A percentile compares a stretch with the other conserved stretches of the same genome.
Evolutionary conservation across 345 rosid species (phyloP).

Genomic region (Trapa incisa): DNA sequence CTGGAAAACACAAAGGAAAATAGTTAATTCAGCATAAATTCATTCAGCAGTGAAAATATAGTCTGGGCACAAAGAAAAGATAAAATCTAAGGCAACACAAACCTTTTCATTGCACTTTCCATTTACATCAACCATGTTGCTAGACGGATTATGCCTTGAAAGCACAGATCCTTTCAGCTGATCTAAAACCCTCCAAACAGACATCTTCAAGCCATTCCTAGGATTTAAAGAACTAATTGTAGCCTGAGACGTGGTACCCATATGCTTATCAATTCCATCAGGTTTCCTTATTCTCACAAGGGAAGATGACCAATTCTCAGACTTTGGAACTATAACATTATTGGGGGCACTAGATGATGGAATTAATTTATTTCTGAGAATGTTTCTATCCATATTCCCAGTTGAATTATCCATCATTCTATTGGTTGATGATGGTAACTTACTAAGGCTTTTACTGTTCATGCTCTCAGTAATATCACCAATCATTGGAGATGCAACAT

Average conservation of each 20-base stretch:
- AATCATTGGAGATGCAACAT: constrained; percentile 1
- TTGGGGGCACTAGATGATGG: constrained; percentile 4
- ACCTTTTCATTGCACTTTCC: constrained; percentile 33
- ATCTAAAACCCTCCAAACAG: constrained; percentile 28
- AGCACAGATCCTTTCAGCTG: constrained; percentile 32
- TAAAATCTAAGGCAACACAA: constrained; percentile 9
- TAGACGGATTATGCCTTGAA: constrained; percentile 6
- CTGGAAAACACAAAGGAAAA: constrained; percentile 24
- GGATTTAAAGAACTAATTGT: constrained; percentile 11
- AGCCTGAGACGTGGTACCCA: constrained; percentile 8
- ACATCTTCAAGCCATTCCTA: constrained; percentile 26
- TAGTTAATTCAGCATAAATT: constrained; percentile 9
- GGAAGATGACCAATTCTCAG: constrained; percentile 6
- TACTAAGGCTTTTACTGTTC: background rate
- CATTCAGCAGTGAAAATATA: background rate
- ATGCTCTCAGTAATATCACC: background rate
- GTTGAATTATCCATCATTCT: background rate
- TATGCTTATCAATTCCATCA: constrained; percentile 4
- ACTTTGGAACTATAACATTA: constrained; percentile 2
- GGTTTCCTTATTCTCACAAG: constrained; percentile 12
- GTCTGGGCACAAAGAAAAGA: background rate
- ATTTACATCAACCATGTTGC: constrained; percentile 2
- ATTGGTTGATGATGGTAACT: constrained; percentile 4
- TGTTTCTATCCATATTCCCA: background rate
- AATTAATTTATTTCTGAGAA: background rate